A percentile compares a stretch with the other conserved stretches of the same genome.
These are phyloP conservation scores for Paecilomyces niveus DNA, from an alignment of 2,329 filamentous ascomycete genomes.

Conservation along the genomic window DNA sequence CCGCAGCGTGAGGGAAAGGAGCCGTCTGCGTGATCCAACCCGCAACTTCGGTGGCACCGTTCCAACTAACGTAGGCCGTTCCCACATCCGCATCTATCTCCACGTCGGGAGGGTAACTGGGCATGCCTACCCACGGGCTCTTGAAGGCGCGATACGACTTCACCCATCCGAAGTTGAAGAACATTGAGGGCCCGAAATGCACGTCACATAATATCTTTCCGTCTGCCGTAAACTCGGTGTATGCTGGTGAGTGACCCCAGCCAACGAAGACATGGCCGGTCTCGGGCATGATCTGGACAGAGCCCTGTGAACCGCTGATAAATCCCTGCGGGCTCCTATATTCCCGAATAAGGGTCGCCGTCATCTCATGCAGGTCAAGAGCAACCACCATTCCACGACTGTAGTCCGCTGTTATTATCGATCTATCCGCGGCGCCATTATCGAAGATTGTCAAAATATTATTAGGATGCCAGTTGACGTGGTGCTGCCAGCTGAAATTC, in stretches of 20 bases:
- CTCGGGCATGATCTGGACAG: constrained; percentile 31
- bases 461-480: constrained; percentile 13
- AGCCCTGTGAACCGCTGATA: constrained; percentile 34
- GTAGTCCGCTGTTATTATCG: constrained; percentile 13
- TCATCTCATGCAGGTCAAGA: constrained; percentile 31
- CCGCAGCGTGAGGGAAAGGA: constrained; percentile 5
- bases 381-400: constrained; percentile 40
- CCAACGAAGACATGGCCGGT: constrained; percentile 42
- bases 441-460: constrained; percentile 32
- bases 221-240: constrained; percentile 44
- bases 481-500: constrained; percentile 5
- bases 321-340: constrained; percentile 34
- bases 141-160: constrained; percentile 52
- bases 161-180: constrained; percentile 27
- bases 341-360: constrained; percentile 30
- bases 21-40: constrained; percentile 21
- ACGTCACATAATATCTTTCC: constrained; percentile 48
- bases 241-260: constrained; percentile 45
- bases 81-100: constrained; percentile 17
- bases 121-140: constrained; percentile 46
- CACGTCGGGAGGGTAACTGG: constrained; percentile 26
- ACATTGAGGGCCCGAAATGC: constrained; percentile 36
- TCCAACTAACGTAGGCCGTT: constrained; percentile 38
- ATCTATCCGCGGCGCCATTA: constrained; percentile 20
- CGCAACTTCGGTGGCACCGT: constrained; percentile 37